Percentiles rank a stretch among this genome's conserved stretches.
phyloP scores from a whole-genome alignment of 257 asterid genomes.

The Nicotiana undulata region DNA sequence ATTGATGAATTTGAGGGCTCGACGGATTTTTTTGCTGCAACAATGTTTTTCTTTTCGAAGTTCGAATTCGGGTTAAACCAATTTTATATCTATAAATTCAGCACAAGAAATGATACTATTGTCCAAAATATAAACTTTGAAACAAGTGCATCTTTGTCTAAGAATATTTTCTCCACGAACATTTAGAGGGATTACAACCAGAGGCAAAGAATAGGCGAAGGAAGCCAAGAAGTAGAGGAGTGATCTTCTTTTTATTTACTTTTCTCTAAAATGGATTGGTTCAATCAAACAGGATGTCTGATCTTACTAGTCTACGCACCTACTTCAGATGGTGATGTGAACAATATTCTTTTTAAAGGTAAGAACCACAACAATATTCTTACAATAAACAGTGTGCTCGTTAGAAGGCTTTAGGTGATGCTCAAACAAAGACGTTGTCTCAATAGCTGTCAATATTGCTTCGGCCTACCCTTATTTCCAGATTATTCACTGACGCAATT shows the following conservation, averaged over 20 bases:
- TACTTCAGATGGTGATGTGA: background rate
- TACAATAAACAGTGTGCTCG: background rate
- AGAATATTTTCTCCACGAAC: background rate
- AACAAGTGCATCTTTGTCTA: background rate
- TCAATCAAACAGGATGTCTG: background rate
- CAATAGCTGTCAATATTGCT: conserved; percentile 85
- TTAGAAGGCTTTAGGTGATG: conserved; percentile 51
- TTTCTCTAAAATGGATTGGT: background rate
- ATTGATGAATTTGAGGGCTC: too few species aligned
- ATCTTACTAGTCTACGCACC: background rate
- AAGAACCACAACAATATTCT: background rate
- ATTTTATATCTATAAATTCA: background rate
- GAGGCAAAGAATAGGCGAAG: background rate
- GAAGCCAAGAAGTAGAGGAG: background rate
- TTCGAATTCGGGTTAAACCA: background rate
- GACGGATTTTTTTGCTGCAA: too few species aligned
- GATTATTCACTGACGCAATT: conserved; percentile 88
- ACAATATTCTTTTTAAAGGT: background rate
- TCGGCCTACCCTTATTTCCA: conserved; percentile 80
- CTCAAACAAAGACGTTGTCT: conserved; percentile 87
- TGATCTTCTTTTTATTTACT: too few species aligned
- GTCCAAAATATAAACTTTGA: background rate
- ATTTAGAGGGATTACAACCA: background rate
- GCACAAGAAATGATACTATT: background rate
- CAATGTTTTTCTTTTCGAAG: background rate